Conservation (phyloP, 2,329 filamentous ascomycete genomes). For the Trichoderma arundinaceum region DNA sequence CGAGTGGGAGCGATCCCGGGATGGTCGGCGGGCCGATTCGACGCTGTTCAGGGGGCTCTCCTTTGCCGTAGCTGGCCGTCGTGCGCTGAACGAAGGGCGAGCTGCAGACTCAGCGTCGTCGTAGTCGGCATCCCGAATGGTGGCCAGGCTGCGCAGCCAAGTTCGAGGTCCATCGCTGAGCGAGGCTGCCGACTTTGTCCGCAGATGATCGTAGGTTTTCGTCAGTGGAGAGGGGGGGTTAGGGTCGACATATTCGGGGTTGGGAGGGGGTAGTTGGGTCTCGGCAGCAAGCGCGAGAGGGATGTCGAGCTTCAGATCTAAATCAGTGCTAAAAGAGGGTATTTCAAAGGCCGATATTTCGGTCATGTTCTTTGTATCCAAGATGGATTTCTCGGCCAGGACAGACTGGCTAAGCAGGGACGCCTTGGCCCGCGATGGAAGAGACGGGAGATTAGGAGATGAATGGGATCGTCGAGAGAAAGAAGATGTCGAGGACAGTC, state of each 20-base stretch:
- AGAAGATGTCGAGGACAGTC: constrained; percentile 40
- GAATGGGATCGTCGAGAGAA: constrained; percentile 46
- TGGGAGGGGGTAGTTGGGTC: constrained; percentile 2
- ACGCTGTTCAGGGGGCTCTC: constrained; percentile 30
- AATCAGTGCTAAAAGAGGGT: constrained; percentile 58
- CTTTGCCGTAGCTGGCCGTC: constrained; percentile 38
- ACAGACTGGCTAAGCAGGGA: constrained; percentile 28
- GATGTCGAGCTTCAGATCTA: constrained; percentile 57
- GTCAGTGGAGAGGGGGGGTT: constrained; percentile 1
- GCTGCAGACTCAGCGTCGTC: constrained; percentile 22
- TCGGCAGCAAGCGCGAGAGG: constrained; percentile 42
- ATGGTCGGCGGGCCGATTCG: constrained; percentile 39
- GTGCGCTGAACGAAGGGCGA: constrained; percentile 10
- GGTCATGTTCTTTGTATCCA: constrained; percentile 28
- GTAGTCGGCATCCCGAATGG: constrained; percentile 41
- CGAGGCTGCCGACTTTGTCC: constrained; percentile 50
- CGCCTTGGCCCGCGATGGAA: constrained; percentile 40
- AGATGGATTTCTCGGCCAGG: neutral
- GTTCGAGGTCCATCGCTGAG: constrained; percentile 57
- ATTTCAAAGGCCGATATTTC: constrained; percentile 55
- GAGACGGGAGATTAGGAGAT: constrained; percentile 42
- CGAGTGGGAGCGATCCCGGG: constrained; percentile 46
- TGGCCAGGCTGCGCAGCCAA: constrained; percentile 58
- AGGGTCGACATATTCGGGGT: constrained; percentile 31
- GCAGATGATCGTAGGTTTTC: constrained; percentile 31